Base-by-base conservation (phyloP, 345 rosid genomes). In the Lepidium didymum region DNA sequence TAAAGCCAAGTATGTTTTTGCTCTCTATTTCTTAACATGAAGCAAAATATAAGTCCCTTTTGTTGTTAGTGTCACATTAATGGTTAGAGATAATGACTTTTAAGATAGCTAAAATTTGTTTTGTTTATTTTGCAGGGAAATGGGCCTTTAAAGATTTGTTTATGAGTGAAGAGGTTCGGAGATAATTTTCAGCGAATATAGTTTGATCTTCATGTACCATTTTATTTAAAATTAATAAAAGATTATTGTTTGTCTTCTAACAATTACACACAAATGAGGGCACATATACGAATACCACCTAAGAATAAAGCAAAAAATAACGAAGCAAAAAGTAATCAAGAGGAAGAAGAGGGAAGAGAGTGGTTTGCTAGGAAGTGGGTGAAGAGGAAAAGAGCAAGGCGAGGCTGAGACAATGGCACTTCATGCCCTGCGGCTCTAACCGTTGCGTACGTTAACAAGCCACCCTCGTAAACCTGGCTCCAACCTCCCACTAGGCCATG, bases 401-500 rank as follows among this genome's bases (percentile, higher is more conserved):
- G 62, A 41, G 91, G 88, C 74, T 79, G 86, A 53, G 83, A 74
- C 35, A 83, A n/a, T 18, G 91, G 91, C 56, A 83, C 91, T 71
- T 86, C 91, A 65, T 86, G 91, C 8, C 91, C 88, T 0, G 91
- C 91, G 58, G 82, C 88, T 72, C 91, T 79, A 2, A 86, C 82
- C 23, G 88, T 86, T 19, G 86, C 85, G 29, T 83, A 86, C 5
- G 84, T 86, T 61, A 86, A 62, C 62, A 73, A 66, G 62, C 77
- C 72, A 21, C 73, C 84, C 13, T 80, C 74, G 23, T 84, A 82
- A 15, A 82, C 86, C 71, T 91, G 95, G 43, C 95, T 89, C 96
- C 96, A 87, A 13, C 98, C 98, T 75, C 94, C 98, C 3, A 90
- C 97, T 90, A 83, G 10, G 35, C 68, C 68, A 3, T 43, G 73